These are phyloP conservation scores for Fusarium chuoi DNA, from an alignment of 2,329 filamentous ascomycete species.

Conservation along the genomic window DNA sequence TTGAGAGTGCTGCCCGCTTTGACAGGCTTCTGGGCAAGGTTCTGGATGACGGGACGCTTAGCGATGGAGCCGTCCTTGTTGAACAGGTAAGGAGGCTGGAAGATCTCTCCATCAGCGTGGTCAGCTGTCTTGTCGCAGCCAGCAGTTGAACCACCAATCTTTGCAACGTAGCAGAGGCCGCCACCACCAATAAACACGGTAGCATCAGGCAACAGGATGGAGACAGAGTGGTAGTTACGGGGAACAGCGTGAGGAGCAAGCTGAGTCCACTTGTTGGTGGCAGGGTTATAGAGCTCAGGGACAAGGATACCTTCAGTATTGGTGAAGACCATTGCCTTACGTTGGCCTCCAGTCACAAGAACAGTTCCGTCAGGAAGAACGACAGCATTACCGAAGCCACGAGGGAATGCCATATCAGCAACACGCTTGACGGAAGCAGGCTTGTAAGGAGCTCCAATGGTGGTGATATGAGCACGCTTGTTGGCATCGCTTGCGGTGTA, in stretches of 20 bases:
- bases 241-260: slow-evolving; percentile 53
- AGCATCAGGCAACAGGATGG: slow-evolving; percentile 61
- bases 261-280: slow-evolving; percentile 51
- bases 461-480: slow-evolving; percentile 59
- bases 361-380: slow-evolving; percentile 59
- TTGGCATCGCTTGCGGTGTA: slow-evolving; percentile 55
- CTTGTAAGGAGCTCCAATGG: slow-evolving; percentile 48
- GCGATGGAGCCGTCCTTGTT: slow-evolving; percentile 53
- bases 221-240: slow-evolving; percentile 61
- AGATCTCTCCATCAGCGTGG: slow-evolving; percentile 66
- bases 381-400: slow-evolving; percentile 56
- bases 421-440: slow-evolving; percentile 27
- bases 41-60: slow-evolving; percentile 41
- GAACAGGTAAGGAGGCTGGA: slow-evolving; percentile 65
- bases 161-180: slow-evolving; percentile 58
- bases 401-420: slow-evolving; percentile 49
- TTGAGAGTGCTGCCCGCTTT: slow-evolving; percentile 36
- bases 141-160: slow-evolving; percentile 41
- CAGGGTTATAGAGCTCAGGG: slow-evolving; percentile 60
- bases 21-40: slow-evolving; percentile 6
- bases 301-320: slow-evolving; percentile 54
- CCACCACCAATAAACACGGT: slow-evolving; percentile 63
- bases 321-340: slow-evolving; percentile 54
- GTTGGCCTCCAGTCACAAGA: slow-evolving; percentile 52
- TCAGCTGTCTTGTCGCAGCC: slow-evolving; percentile 51